phyloP scores from a whole-genome alignment of 208 protist genomes.

The Trypanosoma theileri region DNA sequence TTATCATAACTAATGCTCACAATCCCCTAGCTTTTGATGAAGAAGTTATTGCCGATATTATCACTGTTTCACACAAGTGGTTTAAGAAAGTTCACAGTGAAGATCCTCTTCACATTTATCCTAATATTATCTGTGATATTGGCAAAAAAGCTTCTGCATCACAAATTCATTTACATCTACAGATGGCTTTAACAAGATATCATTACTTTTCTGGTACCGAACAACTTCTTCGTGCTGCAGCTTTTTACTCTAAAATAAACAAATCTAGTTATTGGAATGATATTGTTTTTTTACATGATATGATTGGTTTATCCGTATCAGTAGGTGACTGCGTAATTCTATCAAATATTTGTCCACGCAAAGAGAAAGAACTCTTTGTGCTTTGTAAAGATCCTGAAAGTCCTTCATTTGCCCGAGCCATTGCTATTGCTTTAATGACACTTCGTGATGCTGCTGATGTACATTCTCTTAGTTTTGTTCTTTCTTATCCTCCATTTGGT shows the following conservation, averaged over 20 bases:
- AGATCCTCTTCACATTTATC: constrained; percentile 24
- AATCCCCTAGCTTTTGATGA: constrained; percentile 23
- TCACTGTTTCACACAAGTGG: constrained; percentile 32
- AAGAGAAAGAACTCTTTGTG: constrained; percentile 41
- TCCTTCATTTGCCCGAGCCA: constrained; percentile 23
- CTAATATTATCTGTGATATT: constrained; percentile 42
- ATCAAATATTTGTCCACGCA: constrained; percentile 29
- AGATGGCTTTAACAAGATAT: constrained; percentile 27
- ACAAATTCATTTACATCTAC: constrained; percentile 41
- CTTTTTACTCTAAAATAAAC: not conserved
- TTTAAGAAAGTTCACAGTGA: constrained; percentile 20
- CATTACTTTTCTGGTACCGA: constrained; percentile 24
- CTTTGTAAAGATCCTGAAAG: constrained; percentile 19
- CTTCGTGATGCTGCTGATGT: constrained; percentile 23
- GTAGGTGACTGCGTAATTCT: constrained; percentile 24
- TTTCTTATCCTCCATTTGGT: constrained; percentile 33
- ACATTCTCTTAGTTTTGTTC: constrained; percentile 23
- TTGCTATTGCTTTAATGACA: constrained; percentile 30
- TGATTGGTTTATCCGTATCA: constrained; percentile 31
- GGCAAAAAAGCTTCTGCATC: constrained; percentile 34
- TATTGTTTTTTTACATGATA: constrained; percentile 24
- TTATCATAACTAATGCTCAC: constrained; percentile 35
- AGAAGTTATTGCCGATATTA: constrained; percentile 28
- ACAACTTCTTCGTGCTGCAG: constrained; percentile 20
- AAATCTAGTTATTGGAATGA: constrained; percentile 28